These are phyloP conservation scores for Saposhnikovia divaricata DNA, from an alignment of 129 eudicot species.

Conservation along the genomic window DNA sequence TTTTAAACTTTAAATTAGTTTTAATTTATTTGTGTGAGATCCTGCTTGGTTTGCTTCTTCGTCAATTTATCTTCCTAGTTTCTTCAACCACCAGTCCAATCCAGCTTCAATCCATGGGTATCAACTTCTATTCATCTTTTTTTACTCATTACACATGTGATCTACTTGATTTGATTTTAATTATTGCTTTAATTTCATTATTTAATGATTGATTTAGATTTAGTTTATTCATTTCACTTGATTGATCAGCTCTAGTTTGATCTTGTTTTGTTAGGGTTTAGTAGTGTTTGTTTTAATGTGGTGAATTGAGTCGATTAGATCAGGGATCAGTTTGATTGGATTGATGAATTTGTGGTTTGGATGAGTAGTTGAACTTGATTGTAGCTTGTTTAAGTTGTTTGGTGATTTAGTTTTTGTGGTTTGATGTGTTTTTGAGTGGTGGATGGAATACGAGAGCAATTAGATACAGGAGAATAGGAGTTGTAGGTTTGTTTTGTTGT, in stretches of 20 bases:
- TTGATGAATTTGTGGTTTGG: background rate
- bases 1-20: background rate
- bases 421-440: background rate
- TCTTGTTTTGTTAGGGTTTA: background rate
- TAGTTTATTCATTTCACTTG: background rate
- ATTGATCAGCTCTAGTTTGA: background rate
- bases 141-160: background rate
- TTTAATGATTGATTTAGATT: background rate
- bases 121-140: background rate
- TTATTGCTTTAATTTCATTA: background rate
- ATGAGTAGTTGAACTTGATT: background rate
- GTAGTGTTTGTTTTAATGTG: background rate
- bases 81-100: background rate
- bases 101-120: background rate
- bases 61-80: background rate
- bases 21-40: background rate
- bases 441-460: background rate
- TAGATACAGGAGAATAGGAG: background rate
- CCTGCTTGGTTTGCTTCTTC: background rate
- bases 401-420: background rate
- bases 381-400: background rate
- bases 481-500: background rate
- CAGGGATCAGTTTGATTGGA: background rate
- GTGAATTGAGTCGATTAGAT: background rate
- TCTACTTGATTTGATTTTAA: background rate